Percentiles rank a stretch among this genome's conserved stretches.
phyloP scores from a whole-genome alignment of 2,329 filamentous ascomycete genomes.

The Exophiala aquamarina region DNA sequence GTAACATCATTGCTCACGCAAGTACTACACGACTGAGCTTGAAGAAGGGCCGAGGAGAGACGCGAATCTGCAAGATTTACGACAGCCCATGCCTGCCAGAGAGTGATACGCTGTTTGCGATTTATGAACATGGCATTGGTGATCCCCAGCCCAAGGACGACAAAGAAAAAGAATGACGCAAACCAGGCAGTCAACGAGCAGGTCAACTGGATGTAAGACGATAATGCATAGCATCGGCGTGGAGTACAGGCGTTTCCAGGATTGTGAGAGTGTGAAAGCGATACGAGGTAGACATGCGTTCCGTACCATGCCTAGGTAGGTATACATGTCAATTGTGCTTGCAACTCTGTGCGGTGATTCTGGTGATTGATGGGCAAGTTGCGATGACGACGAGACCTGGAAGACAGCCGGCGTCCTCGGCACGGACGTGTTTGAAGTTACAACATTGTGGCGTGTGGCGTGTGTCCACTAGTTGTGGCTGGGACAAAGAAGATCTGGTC shows the following conservation, averaged over 20 bases:
- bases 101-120: conserved; percentile 94
- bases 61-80: conserved; percentile 97
- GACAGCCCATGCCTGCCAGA: conserved; percentile 96
- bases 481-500: no score
- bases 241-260: not conserved
- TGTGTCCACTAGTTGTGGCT: no score
- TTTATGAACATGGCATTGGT: conserved; percentile 94
- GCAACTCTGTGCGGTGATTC: no score
- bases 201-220: not conserved
- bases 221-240: conserved; percentile 3
- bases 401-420: no score
- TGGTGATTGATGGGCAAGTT: no score
- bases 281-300: no score
- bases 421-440: no score
- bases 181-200: not conserved
- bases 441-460: no score
- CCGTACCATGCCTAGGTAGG: no score
- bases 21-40: conserved; percentile 91
- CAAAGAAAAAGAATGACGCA: conserved; percentile 59
- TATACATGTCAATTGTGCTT: no score
- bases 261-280: no score
- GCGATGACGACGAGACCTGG: no score
- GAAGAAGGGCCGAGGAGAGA: conserved; percentile 94
- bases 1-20: conserved; percentile 97
- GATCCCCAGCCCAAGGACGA: conserved; percentile 97